A percentile compares a stretch with the other conserved stretches of the same genome.
phyloP scores from a whole-genome alignment of 768 basidiomycete genomes.

The Rhodocollybia butyracea region DNA sequence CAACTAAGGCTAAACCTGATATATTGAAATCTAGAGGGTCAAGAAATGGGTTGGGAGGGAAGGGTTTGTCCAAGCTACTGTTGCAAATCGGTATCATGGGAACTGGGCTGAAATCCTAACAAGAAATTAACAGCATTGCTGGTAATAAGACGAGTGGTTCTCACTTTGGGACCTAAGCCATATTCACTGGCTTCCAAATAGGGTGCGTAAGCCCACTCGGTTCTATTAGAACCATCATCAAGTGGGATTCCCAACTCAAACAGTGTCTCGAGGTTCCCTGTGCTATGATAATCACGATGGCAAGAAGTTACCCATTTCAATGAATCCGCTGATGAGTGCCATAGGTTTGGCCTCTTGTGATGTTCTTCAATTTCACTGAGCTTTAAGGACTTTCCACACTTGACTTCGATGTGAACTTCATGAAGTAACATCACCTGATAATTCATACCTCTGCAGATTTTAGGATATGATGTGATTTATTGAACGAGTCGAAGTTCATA shows the following conservation, averaged over 20 bases:
- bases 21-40: neutral
- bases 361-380: neutral
- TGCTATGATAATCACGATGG: neutral
- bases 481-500: conserved; percentile 4
- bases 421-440: neutral
- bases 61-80: neutral
- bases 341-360: neutral
- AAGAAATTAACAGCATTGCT: neutral
- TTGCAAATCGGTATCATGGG: neutral
- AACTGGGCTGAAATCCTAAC: conserved; percentile 3
- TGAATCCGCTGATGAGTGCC: neutral
- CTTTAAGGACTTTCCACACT: neutral
- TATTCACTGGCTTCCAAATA: neutral
- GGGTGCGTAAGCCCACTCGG: conserved; percentile 9
- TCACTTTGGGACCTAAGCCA: conserved; percentile 4
- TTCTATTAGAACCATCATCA: neutral
- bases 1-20: neutral
- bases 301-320: neutral
- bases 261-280: neutral
- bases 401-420: neutral
- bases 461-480: neutral
- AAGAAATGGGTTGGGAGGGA: neutral
- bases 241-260: conserved; percentile 2
- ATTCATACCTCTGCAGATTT: neutral
- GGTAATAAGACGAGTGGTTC: neutral